Percentiles rank a stretch among this genome's conserved stretches.
Evolutionary conservation across 2,329 filamentous ascomycete species (phyloP).

Genomic region (Pseudogymnoascus sp.): DNA sequence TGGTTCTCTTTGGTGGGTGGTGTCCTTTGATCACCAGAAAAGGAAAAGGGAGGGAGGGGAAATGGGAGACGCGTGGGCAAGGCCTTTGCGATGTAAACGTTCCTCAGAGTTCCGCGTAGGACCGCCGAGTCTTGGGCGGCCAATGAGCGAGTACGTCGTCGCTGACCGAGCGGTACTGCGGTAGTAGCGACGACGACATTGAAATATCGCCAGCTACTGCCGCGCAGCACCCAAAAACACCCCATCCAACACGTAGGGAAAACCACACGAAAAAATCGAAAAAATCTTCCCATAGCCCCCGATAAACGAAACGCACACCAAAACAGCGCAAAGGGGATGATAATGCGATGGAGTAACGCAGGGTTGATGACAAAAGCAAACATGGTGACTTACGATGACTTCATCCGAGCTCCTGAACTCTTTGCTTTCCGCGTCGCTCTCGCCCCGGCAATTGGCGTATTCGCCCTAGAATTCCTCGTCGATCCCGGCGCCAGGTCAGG

Average conservation of each 20-base stretch:
- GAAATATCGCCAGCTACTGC: neutral
- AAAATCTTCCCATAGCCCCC: conserved; percentile 9
- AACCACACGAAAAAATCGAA: conserved; percentile 14
- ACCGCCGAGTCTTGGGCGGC: neutral
- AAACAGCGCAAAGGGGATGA: conserved; percentile 10
- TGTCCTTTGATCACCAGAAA: neutral
- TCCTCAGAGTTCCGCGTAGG: neutral
- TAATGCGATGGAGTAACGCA: conserved; percentile 14
- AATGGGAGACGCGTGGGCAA: neutral
- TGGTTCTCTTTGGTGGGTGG: neutral
- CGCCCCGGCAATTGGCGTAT: conserved; percentile 45
- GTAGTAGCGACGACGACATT: neutral
- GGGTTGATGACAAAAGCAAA: conserved; percentile 12
- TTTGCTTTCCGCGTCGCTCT: conserved; percentile 52
- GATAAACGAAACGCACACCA: conserved; percentile 1
- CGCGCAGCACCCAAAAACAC: neutral
- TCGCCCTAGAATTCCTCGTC: conserved; percentile 48
- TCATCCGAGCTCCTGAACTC: conserved; percentile 49
- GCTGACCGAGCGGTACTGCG: neutral
- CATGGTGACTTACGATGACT: conserved; percentile 54
- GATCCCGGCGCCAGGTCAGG: conserved; percentile 36
- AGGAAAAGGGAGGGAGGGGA: neutral
- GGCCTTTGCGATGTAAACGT: neutral
- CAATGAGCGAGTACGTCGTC: neutral
- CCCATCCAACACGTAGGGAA: conserved; percentile 5